Conservation (phyloP, 2,329 filamentous ascomycete species). For the Plectosphaerella sp. region DNA sequence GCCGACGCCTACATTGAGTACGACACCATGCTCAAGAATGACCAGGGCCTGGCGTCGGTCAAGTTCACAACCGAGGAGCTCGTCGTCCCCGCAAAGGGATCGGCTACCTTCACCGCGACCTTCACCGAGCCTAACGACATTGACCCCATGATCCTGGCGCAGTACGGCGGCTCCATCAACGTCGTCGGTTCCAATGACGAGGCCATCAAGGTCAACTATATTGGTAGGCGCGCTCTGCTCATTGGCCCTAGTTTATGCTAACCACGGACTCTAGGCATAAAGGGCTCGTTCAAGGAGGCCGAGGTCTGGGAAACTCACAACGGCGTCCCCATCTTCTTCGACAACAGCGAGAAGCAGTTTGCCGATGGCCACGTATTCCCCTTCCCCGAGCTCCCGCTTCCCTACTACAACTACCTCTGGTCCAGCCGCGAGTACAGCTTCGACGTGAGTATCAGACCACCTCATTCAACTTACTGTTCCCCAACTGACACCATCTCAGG, state of each 20-base stretch:
- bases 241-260: not conserved
- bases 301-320: slow-evolving; percentile 14
- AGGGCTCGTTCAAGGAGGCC: slow-evolving; percentile 8
- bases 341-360: slow-evolving; percentile 14
- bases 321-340: slow-evolving; percentile 11
- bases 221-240: not conserved
- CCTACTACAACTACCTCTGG: slow-evolving; percentile 14
- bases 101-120: not conserved
- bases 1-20: slow-evolving; percentile 2
- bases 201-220: slow-evolving; percentile 5
- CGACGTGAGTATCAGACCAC: not conserved
- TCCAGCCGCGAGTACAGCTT: slow-evolving; percentile 10
- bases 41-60: slow-evolving; percentile 2
- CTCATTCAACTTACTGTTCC: not conserved
- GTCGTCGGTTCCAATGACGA: slow-evolving; percentile 5
- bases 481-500: not conserved
- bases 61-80: slow-evolving; percentile 1
- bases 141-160: slow-evolving; percentile 1
- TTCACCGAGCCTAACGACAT: slow-evolving; percentile 1
- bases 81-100: not conserved
- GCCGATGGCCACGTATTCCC: slow-evolving; percentile 10
- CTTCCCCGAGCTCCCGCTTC: slow-evolving; percentile 8
- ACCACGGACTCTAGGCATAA: not conserved
- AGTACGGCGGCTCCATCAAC: slow-evolving; percentile 4
- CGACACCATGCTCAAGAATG: not conserved